A percentile compares a stretch with the other conserved stretches of the same genome.
Evolutionary conservation across 257 asterid species (phyloP).

Genomic region (Scutellaria galericulata): DNA sequence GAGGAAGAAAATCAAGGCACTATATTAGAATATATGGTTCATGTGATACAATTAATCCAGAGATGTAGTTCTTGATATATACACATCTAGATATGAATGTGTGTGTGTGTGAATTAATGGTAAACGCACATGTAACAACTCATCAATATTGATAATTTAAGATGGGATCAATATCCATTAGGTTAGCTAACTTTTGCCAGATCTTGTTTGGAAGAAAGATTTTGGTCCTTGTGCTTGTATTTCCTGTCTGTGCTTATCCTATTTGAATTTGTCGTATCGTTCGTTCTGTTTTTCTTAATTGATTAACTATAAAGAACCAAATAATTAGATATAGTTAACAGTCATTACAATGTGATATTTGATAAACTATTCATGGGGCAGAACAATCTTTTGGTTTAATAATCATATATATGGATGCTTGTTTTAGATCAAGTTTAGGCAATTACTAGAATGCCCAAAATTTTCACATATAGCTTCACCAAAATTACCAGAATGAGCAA

Average conservation of each 20-base stretch:
- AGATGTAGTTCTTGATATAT: not conserved
- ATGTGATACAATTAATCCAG: not conserved
- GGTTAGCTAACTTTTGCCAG: slow-evolving; percentile 1
- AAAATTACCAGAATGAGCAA: too few species aligned
- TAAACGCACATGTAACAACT: not conserved
- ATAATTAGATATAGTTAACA: not conserved
- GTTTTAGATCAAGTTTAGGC: too few species aligned
- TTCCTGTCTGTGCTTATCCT: not conserved
- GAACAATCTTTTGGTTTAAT: too few species aligned
- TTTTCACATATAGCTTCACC: too few species aligned
- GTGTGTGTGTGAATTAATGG: not conserved
- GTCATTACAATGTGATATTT: too few species aligned
- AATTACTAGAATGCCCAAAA: too few species aligned
- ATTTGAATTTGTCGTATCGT: not conserved
- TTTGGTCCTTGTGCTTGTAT: not conserved
- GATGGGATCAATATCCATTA: not conserved
- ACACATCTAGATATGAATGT: not conserved
- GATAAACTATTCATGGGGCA: too few species aligned
- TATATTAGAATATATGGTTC: not conserved
- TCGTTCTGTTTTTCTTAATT: not conserved
- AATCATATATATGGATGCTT: too few species aligned
- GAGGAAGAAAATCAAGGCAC: not conserved
- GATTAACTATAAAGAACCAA: not conserved
- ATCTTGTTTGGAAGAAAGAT: not conserved
- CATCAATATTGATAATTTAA: not conserved